Percentiles rank a stretch among this genome's conserved stretches.
phyloP scores from a whole-genome alignment of 176 grass and related monocot species.

The Hyparrhenia diplandra region DNA sequence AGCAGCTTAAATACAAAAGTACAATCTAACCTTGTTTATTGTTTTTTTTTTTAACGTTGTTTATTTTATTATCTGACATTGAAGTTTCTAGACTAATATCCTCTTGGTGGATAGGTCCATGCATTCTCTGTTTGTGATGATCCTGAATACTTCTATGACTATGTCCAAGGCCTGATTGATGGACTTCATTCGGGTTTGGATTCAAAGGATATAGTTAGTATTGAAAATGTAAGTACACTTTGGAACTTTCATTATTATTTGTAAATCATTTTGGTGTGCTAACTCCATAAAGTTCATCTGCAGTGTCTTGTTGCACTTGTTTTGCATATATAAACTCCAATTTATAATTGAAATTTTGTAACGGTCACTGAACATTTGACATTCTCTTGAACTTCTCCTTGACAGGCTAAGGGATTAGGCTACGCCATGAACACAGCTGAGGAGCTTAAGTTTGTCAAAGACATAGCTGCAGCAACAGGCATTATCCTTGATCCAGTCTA shows the following conservation, averaged over 20 bases:
- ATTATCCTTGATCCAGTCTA: constrained; percentile 97
- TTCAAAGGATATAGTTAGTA: constrained; percentile 77
- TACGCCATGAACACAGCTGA: constrained; percentile 89
- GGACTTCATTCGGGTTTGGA: constrained; percentile 71
- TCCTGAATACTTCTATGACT: constrained; percentile 84
- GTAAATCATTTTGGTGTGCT: neutral
- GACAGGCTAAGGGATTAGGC: constrained; percentile 91
- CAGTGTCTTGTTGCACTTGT: neutral
- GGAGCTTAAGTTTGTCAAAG: constrained; percentile 95
- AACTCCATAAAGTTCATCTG: neutral
- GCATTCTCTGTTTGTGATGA: constrained; percentile 96
- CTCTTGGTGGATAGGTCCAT: constrained; percentile 64
- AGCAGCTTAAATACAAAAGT: constrained; percentile 90
- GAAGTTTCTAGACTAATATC: constrained; percentile 38
- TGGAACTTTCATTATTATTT: neutral
- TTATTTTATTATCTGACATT: constrained; percentile 1
- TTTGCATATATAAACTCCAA: neutral
- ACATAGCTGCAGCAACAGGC: constrained; percentile 74
- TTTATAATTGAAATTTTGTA: neutral
- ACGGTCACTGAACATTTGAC: neutral
- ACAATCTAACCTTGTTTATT: constrained; percentile 33
- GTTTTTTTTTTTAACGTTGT: constrained; percentile 28
- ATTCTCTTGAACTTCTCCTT: constrained; percentile 20
- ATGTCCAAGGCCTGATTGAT: constrained; percentile 85
- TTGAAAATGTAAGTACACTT: constrained; percentile 64